phyloP scores from a whole-genome alignment of 2,329 filamentous ascomycete genomes.

The Trichoderma afroharzianum region DNA sequence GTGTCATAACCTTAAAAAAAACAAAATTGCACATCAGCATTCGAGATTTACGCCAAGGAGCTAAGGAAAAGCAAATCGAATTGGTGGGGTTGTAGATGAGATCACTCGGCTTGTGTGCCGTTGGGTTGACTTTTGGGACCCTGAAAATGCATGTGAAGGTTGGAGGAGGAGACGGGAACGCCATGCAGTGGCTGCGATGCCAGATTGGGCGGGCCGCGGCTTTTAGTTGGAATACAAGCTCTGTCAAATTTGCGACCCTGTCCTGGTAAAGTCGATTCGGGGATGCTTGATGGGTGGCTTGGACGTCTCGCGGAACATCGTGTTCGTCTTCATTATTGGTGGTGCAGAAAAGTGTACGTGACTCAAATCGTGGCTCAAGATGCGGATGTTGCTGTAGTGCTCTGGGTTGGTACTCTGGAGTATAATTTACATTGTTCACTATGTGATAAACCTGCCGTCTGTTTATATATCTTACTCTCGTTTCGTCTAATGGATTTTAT shows the following conservation, averaged over 20 bases:
- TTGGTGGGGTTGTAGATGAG: not conserved
- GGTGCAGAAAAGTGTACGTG: not conserved
- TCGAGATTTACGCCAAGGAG: not conserved
- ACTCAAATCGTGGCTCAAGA: not conserved
- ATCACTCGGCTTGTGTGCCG: not conserved
- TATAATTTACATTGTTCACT: not conserved
- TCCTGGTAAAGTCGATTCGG: not conserved
- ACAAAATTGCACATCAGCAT: not conserved
- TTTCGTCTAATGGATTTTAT: not conserved
- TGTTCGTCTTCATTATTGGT: not conserved
- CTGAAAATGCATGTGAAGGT: not conserved
- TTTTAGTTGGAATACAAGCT: not conserved
- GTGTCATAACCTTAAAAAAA: not conserved
- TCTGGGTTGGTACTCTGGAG: not conserved
- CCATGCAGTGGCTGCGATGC: not conserved
- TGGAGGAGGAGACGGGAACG: not conserved
- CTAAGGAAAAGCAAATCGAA: not conserved
- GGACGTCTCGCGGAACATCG: not conserved
- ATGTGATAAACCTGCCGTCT: not conserved
- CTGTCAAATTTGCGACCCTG: not conserved
- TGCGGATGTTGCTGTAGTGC: not conserved
- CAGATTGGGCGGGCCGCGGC: not conserved
- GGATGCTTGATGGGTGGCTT: not conserved
- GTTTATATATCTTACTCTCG: not conserved
- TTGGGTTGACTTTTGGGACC: not conserved